Evolutionary conservation across 2,329 filamentous ascomycete species (phyloP).

Genomic region (Plenodomus biglobosus): DNA sequence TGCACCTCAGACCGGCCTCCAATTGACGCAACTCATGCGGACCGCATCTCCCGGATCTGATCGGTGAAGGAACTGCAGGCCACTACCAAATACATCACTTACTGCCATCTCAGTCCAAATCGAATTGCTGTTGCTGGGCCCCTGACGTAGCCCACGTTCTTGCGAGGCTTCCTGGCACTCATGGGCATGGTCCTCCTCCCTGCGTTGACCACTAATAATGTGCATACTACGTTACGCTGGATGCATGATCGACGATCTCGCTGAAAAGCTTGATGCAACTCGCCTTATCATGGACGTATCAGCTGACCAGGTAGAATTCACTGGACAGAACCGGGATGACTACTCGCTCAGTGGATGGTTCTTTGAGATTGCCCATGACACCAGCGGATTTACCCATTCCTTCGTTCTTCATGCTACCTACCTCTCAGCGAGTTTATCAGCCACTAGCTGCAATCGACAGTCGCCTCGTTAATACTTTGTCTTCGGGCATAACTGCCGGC

Average conservation of each 20-base stretch:
- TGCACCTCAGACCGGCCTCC: slow-evolving; percentile 15
- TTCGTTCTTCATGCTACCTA: too few relatives aligned
- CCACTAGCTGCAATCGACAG: too few relatives aligned
- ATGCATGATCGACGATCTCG: slow-evolving; percentile 1
- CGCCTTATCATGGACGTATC: not conserved
- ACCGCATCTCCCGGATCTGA: slow-evolving; percentile 7
- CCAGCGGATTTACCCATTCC: too few relatives aligned
- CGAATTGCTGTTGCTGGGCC: slow-evolving; percentile 22
- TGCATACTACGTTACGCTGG: not conserved
- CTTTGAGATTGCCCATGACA: too few relatives aligned
- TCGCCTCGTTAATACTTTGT: too few relatives aligned
- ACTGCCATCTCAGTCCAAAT: not conserved
- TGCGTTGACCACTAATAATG: not conserved
- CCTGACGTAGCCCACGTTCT: not conserved
- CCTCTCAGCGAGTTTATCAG: too few relatives aligned
- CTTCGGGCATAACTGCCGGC: too few relatives aligned
- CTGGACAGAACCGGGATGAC: too few relatives aligned
- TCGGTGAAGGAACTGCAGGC: slow-evolving; percentile 19
- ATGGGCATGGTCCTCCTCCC: not conserved
- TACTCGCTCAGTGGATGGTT: too few relatives aligned
- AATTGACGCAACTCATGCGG: slow-evolving; percentile 9
- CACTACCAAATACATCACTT: slow-evolving; percentile 4
- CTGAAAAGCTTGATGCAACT: not conserved
- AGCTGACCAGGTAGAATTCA: not conserved
- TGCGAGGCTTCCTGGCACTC: slow-evolving; percentile 1